A percentile compares a stretch with the other conserved stretches of the same genome.
Evolutionary conservation across 257 asterid species (phyloP).

Genomic region (Forsythia suspensa): DNA sequence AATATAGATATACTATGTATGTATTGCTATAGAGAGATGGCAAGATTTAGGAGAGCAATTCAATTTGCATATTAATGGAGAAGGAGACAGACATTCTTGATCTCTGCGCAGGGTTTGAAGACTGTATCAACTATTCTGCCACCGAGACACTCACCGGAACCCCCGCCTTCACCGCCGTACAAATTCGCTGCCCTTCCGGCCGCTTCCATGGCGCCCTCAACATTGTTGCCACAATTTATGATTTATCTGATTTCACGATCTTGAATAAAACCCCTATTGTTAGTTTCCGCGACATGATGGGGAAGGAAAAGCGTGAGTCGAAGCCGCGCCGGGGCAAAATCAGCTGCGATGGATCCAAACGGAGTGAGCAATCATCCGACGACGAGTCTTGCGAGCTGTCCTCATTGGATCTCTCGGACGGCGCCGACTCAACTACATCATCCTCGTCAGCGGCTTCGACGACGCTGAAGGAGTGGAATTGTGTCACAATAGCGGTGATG

Average conservation of each 20-base stretch:
- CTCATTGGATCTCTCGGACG: slow-evolving; percentile 45
- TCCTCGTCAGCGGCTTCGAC: slow-evolving; percentile 60
- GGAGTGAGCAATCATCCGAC: slow-evolving; percentile 59
- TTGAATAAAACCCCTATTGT: slow-evolving; percentile 56
- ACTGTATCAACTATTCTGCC: slow-evolving; percentile 42
- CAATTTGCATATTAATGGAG: slow-evolving; percentile 15
- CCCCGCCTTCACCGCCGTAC: slow-evolving; percentile 72
- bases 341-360: slow-evolving; percentile 62
- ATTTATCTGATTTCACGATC: slow-evolving; percentile 47
- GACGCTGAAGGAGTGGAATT: slow-evolving; percentile 70
- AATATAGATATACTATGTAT: background rate
- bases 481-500: slow-evolving; percentile 3
- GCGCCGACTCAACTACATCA: slow-evolving; percentile 66
- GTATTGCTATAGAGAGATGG: background rate
- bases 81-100: slow-evolving; percentile 54
- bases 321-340: slow-evolving; percentile 45
- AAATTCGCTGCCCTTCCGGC: slow-evolving; percentile 82
- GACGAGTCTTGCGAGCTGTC: slow-evolving; percentile 61
- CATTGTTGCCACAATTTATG: slow-evolving; percentile 58
- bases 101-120: slow-evolving; percentile 86
- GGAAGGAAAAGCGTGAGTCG: slow-evolving; percentile 41
- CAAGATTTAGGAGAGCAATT: slow-evolving; percentile 17
- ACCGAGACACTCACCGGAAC: slow-evolving; percentile 26
- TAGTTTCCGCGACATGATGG: slow-evolving; percentile 60
- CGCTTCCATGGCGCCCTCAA: slow-evolving; percentile 79